Percentiles rank a stretch among this genome's conserved stretches.
These are phyloP conservation scores for Cymbidium sinense DNA, from an alignment of 106 monocot genomes.

Conservation along the genomic window DNA sequence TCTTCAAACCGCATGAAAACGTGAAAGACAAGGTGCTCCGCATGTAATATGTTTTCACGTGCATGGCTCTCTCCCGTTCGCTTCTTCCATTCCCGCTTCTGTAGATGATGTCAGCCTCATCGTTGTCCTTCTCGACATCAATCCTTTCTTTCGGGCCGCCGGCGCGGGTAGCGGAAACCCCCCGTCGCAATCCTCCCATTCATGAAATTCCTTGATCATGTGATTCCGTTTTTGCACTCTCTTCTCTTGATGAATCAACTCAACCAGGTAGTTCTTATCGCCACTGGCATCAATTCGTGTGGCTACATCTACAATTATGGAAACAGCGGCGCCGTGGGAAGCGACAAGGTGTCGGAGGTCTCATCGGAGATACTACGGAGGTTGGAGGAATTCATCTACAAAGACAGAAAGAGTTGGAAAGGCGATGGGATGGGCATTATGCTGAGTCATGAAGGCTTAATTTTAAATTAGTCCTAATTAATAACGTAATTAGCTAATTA, in stretches of 20 bases:
- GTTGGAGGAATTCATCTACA: slow-evolving; percentile 68
- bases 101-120: slow-evolving; percentile 85
- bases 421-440: slow-evolving; percentile 10
- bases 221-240: slow-evolving; percentile 7
- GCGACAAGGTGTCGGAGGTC: slow-evolving; percentile 21
- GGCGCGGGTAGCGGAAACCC: slow-evolving; percentile 6
- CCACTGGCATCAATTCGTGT: slow-evolving; percentile 47
- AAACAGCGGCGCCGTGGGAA: slow-evolving; percentile 6
- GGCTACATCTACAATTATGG: slow-evolving; percentile 72
- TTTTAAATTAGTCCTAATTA: too few species aligned
- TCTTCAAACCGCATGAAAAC: too few species aligned
- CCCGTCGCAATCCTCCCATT: slow-evolving; percentile 38
- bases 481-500: too few species aligned
- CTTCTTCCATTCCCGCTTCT: too few species aligned
- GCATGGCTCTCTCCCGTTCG: too few species aligned
- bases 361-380: slow-evolving; percentile 28
- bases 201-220: slow-evolving; percentile 70
- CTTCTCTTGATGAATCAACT: slow-evolving; percentile 51
- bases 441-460: too few species aligned
- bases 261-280: slow-evolving; percentile 82
- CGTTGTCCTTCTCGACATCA: slow-evolving; percentile 72
- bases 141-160: slow-evolving; percentile 85
- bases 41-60: too few species aligned
- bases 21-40: too few species aligned
- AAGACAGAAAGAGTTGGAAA: slow-evolving; percentile 32